phyloP scores from a whole-genome alignment of 768 basidiomycete genomes.

The Hygrocybe punicea region DNA sequence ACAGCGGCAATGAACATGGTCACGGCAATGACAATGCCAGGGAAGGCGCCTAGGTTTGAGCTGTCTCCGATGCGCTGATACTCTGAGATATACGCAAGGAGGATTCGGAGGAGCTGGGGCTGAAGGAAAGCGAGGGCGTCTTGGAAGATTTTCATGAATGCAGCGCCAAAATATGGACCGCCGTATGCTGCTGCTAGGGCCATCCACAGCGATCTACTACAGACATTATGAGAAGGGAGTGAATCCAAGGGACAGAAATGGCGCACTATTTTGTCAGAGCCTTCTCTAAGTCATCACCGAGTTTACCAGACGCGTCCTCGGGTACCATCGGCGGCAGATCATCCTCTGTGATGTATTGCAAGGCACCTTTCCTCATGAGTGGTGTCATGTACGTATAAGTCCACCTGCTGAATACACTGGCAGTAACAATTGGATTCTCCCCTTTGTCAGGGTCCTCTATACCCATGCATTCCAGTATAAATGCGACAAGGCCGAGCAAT shows the following conservation, averaged over 20 bases:
- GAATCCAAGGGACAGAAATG: background rate
- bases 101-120: constrained; percentile 76
- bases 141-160: constrained; percentile 67
- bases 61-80: constrained; percentile 54
- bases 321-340: constrained; percentile 77
- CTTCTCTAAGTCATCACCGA: constrained; percentile 57
- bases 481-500: constrained; percentile 38
- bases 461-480: constrained; percentile 29
- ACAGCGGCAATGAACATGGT: constrained; percentile 80
- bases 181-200: constrained; percentile 80
- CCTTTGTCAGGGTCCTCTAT: constrained; percentile 34
- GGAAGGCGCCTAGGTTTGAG: constrained; percentile 28
- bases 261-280: constrained; percentile 64
- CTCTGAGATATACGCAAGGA: constrained; percentile 76
- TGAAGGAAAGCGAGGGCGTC: constrained; percentile 82
- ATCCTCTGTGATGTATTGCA: constrained; percentile 70
- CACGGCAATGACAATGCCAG: constrained; percentile 55
- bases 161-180: constrained; percentile 62
- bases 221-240: background rate
- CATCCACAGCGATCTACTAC: constrained; percentile 60
- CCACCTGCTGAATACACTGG: constrained; percentile 80
- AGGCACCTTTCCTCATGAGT: constrained; percentile 66
- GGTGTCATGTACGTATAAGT: constrained; percentile 85
- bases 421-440: constrained; percentile 70
- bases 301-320: constrained; percentile 63